phyloP scores from a whole-genome alignment of 1,139 yeast species.

The Protomyces pachydermus region DNA sequence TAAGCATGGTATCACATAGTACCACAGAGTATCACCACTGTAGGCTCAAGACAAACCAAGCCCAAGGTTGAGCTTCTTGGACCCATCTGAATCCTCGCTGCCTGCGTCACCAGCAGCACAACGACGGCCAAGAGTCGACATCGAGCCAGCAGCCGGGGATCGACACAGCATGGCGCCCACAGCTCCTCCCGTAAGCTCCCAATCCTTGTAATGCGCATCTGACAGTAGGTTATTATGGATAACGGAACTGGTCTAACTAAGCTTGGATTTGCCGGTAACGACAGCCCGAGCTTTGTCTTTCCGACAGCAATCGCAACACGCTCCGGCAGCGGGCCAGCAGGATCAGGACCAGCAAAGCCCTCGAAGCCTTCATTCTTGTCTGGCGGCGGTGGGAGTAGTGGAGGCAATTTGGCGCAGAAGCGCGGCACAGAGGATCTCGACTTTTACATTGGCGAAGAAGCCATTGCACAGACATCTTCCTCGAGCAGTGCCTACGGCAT shows the following conservation, averaged over 20 bases:
- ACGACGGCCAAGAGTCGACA: neutral
- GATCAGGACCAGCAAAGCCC: slow-evolving; percentile 34
- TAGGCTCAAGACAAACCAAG: too few relatives aligned
- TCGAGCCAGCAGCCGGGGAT: neutral
- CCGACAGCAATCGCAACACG: slow-evolving; percentile 96
- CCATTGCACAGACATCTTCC: slow-evolving; percentile 81
- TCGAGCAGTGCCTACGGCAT: slow-evolving; percentile 52
- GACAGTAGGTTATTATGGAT: slow-evolving; percentile 32
- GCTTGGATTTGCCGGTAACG: slow-evolving; percentile 97
- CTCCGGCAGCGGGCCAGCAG: slow-evolving; percentile 40
- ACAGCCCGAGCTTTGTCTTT: slow-evolving; percentile 92
- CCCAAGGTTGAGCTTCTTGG: too few relatives aligned
- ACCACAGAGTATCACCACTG: too few relatives aligned
- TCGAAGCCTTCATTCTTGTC: slow-evolving; percentile 38
- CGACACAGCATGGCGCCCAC: slow-evolving; percentile 11
- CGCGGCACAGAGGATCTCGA: slow-evolving; percentile 94
- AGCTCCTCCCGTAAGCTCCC: slow-evolving; percentile 60
- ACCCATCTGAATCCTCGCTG: neutral
- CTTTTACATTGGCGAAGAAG: slow-evolving; percentile 94
- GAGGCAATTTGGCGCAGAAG: slow-evolving; percentile 54
- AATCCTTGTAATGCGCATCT: neutral
- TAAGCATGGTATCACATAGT: too few relatives aligned
- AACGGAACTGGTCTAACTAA: slow-evolving; percentile 98
- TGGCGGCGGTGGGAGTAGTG: slow-evolving; percentile 33
- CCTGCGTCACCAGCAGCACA: neutral